Conservation (phyloP, 495 filamentous ascomycete species). For the Pseudevernia furfuracea region DNA sequence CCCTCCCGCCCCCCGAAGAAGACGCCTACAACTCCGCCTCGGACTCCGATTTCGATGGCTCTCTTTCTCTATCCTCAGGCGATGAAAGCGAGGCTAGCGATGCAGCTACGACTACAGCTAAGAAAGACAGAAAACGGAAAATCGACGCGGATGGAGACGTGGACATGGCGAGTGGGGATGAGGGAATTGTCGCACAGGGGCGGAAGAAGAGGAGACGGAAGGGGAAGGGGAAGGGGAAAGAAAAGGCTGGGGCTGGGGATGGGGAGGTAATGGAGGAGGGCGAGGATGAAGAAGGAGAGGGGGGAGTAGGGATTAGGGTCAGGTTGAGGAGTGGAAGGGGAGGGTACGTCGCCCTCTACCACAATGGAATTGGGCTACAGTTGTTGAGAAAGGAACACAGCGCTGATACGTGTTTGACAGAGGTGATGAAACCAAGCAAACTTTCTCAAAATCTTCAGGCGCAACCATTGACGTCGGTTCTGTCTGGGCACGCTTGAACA, state of each 20-base stretch:
- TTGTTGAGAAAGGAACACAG: neutral
- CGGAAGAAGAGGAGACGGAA: constrained; percentile 49
- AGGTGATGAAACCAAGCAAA: constrained; percentile 56
- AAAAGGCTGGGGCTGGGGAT: constrained; percentile 35
- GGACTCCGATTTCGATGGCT: constrained; percentile 27
- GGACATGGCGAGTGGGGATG: constrained; percentile 61
- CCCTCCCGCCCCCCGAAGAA: constrained; percentile 13
- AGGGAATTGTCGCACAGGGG: constrained; percentile 59
- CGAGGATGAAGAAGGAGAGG: constrained; percentile 46
- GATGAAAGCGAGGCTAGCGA: constrained; percentile 19
- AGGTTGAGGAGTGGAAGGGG: constrained; percentile 70
- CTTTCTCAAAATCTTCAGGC: constrained; percentile 53
- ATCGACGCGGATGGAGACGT: constrained; percentile 28
- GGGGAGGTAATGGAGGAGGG: constrained; percentile 49
- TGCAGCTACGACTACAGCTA: neutral
- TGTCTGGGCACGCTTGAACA: constrained; percentile 75
- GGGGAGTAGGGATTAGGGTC: constrained; percentile 69
- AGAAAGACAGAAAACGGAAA: constrained; percentile 32
- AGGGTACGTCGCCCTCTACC: constrained; percentile 36
- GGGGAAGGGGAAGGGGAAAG: constrained; percentile 43
- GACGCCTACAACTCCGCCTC: constrained; percentile 25
- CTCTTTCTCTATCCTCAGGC: constrained; percentile 21
- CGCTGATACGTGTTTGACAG: neutral
- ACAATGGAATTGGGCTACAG: neutral
- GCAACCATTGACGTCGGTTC: constrained; percentile 85